A percentile compares a stretch with the other conserved stretches of the same genome.
phyloP scores from a whole-genome alignment of 2,329 filamentous ascomycete species.

The Blastomyces gilchristii region DNA sequence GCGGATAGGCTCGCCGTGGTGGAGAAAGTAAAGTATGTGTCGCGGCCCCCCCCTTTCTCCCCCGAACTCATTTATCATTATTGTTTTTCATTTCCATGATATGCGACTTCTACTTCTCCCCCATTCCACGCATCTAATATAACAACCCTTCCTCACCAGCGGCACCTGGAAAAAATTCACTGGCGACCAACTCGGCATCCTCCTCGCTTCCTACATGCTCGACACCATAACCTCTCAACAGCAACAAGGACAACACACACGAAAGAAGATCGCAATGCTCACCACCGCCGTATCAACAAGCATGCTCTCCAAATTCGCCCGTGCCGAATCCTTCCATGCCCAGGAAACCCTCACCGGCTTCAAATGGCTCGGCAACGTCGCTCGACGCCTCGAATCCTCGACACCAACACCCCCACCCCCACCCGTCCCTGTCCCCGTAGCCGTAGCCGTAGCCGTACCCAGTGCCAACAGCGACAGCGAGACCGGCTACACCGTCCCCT shows the following conservation, averaged over 20 bases:
- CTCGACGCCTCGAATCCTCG: slow-evolving; percentile 41
- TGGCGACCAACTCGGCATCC: slow-evolving; percentile 54
- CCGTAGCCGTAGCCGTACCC: not conserved
- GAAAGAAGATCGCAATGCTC: slow-evolving; percentile 42
- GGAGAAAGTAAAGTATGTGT: slow-evolving; percentile 42
- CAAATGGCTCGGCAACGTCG: slow-evolving; percentile 57
- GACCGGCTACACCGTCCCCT: slow-evolving; percentile 43
- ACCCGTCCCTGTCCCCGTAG: not conserved
- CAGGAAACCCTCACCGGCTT: slow-evolving; percentile 56
- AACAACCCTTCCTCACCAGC: slow-evolving; percentile 18
- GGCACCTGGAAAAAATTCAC: slow-evolving; percentile 52
- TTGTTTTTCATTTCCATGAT: not conserved
- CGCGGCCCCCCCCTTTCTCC: too few species aligned
- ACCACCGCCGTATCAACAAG: slow-evolving; percentile 54
- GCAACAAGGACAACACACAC: slow-evolving; percentile 23
- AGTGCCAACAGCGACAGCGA: not conserved
- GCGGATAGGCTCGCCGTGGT: slow-evolving; percentile 55
- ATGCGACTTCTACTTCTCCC: not conserved
- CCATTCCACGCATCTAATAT: not conserved
- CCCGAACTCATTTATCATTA: not conserved
- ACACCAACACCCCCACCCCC: too few species aligned
- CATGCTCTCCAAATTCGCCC: slow-evolving; percentile 51
- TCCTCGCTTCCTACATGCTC: slow-evolving; percentile 49
- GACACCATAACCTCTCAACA: slow-evolving; percentile 31
- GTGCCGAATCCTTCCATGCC: slow-evolving; percentile 46